Conservation (phyloP, 169 alveolate genomes). For the Plasmodium gaboni region DNA sequence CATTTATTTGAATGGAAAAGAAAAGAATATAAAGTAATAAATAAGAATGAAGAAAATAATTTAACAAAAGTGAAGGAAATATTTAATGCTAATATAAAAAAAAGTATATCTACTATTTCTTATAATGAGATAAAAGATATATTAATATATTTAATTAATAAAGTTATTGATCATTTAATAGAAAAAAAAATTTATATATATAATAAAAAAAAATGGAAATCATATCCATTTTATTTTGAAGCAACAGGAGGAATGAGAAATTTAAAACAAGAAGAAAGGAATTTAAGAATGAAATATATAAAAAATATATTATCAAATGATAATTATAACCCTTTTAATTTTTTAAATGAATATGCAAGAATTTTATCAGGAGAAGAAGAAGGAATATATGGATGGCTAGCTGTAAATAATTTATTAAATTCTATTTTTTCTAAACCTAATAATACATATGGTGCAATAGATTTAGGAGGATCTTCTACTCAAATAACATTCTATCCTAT, state of each 20-base stretch:
- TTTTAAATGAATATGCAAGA: conserved; percentile 5
- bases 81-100: not conserved
- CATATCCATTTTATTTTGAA: conserved; percentile 3
- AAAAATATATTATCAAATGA: not conserved
- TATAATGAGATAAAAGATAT: not conserved
- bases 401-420: conserved; percentile 2
- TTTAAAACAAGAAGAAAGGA: not conserved
- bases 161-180: not conserved
- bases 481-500: conserved; percentile 1
- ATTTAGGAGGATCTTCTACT: conserved; percentile 1
- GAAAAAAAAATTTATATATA: not conserved
- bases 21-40: not conserved
- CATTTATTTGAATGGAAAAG: conserved; percentile 2
- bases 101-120: not conserved
- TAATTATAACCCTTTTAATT: not conserved
- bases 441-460: conserved; percentile 3
- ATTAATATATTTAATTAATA: not conserved
- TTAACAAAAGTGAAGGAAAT: not conserved
- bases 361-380: not conserved
- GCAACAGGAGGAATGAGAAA: conserved; percentile 14
- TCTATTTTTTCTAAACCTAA: not conserved
- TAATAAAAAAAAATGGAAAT: conserved; percentile 2
- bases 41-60: not conserved
- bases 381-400: conserved; percentile 2
- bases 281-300: not conserved